Percentiles rank a stretch among this genome's conserved stretches.
Conservation (phyloP, 768 basidiomycete species). For the Gymnopilus junonius region DNA sequence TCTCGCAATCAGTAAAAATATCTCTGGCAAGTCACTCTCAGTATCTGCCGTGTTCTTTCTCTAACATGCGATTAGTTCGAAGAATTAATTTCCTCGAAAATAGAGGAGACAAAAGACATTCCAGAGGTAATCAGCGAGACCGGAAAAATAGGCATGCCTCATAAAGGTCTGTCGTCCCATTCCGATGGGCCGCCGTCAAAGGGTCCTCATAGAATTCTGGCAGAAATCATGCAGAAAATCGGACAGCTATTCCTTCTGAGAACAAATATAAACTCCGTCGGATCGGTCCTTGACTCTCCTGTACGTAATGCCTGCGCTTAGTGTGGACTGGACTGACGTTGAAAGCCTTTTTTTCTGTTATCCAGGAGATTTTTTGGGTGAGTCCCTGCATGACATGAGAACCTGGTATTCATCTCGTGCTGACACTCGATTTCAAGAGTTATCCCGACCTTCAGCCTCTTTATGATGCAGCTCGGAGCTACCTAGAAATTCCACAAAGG, state of each 20-base stretch:
- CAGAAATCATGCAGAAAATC: conserved; percentile 97
- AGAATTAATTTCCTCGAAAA: conserved; percentile 88
- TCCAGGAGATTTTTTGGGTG: conserved; percentile 94
- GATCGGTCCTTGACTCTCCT: conserved; percentile 95
- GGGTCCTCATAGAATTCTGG: not conserved
- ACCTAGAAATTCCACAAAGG: conserved; percentile 93
- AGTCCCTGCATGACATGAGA: conserved; percentile 25
- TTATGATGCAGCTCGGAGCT: conserved; percentile 92
- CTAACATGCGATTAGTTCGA: conserved; percentile 65
- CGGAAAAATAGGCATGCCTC: conserved; percentile 90
- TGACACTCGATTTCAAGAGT: conserved; percentile 52
- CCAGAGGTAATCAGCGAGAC: conserved; percentile 93
- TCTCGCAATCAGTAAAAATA: conserved; percentile 97
- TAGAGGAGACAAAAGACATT: conserved; percentile 96
- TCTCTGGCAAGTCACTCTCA: conserved; percentile 64
- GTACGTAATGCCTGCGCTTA: conserved; percentile 48
- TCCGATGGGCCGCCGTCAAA: not conserved
- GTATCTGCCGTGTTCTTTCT: not conserved
- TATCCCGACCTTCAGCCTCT: conserved; percentile 95
- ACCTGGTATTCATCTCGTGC: not conserved
- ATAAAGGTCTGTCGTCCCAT: conserved; percentile 58
- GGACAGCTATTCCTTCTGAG: conserved; percentile 92
- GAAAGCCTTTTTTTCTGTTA: conserved; percentile 9
- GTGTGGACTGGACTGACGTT: not conserved
- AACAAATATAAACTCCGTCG: conserved; percentile 94